Base-by-base conservation (phyloP, 2,329 filamentous ascomycete genomes). In the Podosphaera fusca region DNA sequence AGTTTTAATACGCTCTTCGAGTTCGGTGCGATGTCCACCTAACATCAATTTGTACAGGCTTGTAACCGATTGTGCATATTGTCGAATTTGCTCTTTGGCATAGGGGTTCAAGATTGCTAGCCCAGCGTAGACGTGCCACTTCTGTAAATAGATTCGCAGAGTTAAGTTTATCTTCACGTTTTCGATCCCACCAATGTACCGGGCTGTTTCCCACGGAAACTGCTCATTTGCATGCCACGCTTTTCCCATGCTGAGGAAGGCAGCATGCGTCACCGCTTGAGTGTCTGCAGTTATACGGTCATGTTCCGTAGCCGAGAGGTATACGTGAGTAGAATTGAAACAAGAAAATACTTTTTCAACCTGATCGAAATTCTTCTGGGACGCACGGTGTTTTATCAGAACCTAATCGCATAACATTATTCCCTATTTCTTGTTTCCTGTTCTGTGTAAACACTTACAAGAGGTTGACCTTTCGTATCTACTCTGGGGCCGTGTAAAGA, bases 81-180 rank as follows among this genome's bases (percentile, higher is more conserved):
- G 89, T 57, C 84, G 79, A 65, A 98, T 96, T 71, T 98, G 92
- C 69, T 84, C 78, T 69, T 85, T 85, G 2, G 92, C 92, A 58
- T 88, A 84, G 0, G 92, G 92, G 69, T 98, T 98, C 58, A 98
- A 78, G 66, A 98, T 98, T 9, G 94, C 92, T 7, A 98, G 82
- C 0, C 92, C 92, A 29, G 92, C 92, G 69, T 98, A 98, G 58
- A 98, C 92, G 73, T 98, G 94, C 94, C 94, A 98, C 70, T 96
- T 98, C 70, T 95, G 94, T 59, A 84, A 83, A 73, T 96, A 98
- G 72, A 98, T 96, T 64, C 92, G 88, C 62, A 98, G 74, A 63
- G 88, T 96, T 63, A 96, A 82, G 72, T 98, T 98, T 73, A 96
- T 95, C 73, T 98, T 98, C 65, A 96, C 90, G 69, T 98, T 98